Evolutionary conservation across 2,329 filamentous ascomycete genomes (phyloP).

Genomic region (Aspergillus tanneri): DNA sequence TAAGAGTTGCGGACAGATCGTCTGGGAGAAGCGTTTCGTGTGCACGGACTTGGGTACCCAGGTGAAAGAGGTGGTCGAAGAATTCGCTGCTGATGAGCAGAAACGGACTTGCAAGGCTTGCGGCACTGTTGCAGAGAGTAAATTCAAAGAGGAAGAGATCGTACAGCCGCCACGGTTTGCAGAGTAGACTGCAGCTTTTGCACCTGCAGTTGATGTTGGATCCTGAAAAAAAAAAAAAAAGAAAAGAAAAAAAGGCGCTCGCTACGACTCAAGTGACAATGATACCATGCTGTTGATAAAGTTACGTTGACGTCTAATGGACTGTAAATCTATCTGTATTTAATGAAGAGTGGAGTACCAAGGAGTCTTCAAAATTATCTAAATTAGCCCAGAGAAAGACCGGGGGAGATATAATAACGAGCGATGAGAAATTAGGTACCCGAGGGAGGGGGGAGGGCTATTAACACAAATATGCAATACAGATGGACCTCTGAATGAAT

Average conservation of each 20-base stretch:
- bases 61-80: constrained; percentile 87
- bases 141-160: constrained; percentile 42
- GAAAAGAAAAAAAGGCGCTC: too few relatives aligned
- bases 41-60: constrained; percentile 89
- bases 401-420: background rate
- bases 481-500: background rate
- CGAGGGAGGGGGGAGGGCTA: background rate
- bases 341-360: background rate
- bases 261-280: too few relatives aligned
- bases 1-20: constrained; percentile 64
- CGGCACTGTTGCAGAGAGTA: constrained; percentile 66
- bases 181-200: constrained; percentile 21
- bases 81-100: constrained; percentile 68
- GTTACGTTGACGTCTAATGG: too few relatives aligned
- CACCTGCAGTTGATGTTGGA: too few relatives aligned
- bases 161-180: constrained; percentile 43
- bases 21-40: constrained; percentile 84
- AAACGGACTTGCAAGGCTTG: constrained; percentile 75
- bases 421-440: background rate
- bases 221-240: too few relatives aligned
- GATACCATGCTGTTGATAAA: too few relatives aligned
- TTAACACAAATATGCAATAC: background rate
- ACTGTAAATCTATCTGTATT: background rate
- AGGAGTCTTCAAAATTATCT: background rate
- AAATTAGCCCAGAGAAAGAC: background rate